Conservation (phyloP, 441 rosid species). For the Eutrema salsugineum region DNA sequence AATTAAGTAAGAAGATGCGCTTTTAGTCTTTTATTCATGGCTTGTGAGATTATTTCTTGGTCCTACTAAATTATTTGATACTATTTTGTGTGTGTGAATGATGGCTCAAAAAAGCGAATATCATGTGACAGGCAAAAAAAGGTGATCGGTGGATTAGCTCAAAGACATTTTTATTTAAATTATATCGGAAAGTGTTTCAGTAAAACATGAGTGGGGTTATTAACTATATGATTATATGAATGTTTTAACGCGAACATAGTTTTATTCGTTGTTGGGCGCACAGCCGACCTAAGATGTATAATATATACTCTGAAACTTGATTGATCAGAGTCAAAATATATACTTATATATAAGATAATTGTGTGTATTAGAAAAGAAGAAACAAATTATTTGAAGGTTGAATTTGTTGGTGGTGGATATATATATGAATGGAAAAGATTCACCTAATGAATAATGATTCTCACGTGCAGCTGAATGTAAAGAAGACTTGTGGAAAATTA, state of each 20-base stretch:
- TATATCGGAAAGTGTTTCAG: not conserved
- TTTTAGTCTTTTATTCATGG: not conserved
- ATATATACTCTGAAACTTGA: not conserved
- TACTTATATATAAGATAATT: not conserved
- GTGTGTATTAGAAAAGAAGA: not conserved
- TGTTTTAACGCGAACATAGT: not conserved
- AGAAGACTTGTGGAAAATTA: not conserved
- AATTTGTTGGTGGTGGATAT: slow-evolving; percentile 13
- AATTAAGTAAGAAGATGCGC: slow-evolving; percentile 6
- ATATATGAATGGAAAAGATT: not conserved
- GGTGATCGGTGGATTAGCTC: not conserved
- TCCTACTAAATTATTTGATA: slow-evolving; percentile 29
- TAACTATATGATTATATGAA: not conserved
- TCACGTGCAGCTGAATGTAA: slow-evolving; percentile 14
- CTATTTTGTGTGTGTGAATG: slow-evolving; percentile 25
- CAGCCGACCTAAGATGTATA: slow-evolving; percentile 23
- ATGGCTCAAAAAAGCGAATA: slow-evolving; percentile 21
- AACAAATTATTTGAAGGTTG: not conserved
- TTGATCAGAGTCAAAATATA: slow-evolving; percentile 10
- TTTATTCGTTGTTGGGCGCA: not conserved
- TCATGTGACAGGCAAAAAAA: slow-evolving; percentile 13
- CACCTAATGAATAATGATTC: slow-evolving; percentile 22
- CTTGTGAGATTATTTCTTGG: slow-evolving; percentile 6
- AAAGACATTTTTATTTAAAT: not conserved
- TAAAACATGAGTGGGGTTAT: not conserved